These are phyloP conservation scores for Chrysoporthe deuterocubensis DNA, from an alignment of 2,329 filamentous ascomycete species.

Conservation along the genomic window DNA sequence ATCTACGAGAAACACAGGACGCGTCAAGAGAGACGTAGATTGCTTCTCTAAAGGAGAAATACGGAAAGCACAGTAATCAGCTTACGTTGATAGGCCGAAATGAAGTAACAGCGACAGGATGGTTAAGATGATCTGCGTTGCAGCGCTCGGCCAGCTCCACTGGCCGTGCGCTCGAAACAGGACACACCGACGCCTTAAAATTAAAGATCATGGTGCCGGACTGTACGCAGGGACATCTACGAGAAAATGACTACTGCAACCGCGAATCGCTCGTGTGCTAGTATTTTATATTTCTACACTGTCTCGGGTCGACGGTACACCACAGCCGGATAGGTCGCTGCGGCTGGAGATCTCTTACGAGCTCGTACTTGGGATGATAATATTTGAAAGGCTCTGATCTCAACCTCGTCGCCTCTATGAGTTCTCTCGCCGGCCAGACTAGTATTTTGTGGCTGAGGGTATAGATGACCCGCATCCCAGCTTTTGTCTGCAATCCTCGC, in stretches of 20 bases:
- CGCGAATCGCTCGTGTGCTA: too few relatives aligned
- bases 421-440: neutral
- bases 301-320: neutral
- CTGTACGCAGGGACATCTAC: neutral
- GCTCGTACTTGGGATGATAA: neutral
- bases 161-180: neutral
- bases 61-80: neutral
- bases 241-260: too few relatives aligned
- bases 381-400: neutral
- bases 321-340: neutral
- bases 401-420: neutral
- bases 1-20: neutral
- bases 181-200: neutral
- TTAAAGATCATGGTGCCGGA: neutral
- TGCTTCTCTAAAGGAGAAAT: neutral
- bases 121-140: neutral
- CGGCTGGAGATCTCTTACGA: too few relatives aligned
- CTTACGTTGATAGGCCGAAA: slow-evolving; percentile 1
- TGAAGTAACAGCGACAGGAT: neutral
- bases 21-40: neutral
- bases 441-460: neutral
- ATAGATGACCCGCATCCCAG: neutral
- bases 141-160: slow-evolving; percentile 1
- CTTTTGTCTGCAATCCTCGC: neutral
- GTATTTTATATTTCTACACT: neutral